These are phyloP conservation scores for Barbatosphaeria neglecta DNA, from an alignment of 495 filamentous ascomycete genomes.

Conservation along the genomic window DNA sequence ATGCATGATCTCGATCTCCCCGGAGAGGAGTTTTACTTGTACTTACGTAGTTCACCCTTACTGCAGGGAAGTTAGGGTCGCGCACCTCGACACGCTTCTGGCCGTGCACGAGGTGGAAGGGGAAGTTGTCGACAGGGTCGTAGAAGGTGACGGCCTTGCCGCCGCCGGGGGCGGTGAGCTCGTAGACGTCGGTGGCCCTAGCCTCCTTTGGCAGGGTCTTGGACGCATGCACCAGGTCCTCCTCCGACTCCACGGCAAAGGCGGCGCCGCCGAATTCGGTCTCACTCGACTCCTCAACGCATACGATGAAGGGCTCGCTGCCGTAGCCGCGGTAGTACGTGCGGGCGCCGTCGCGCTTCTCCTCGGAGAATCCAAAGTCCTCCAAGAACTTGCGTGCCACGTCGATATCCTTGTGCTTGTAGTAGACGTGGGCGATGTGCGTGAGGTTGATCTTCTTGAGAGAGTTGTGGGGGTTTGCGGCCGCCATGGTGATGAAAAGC, in stretches of 20 bases:
- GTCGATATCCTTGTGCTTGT: slow-evolving; percentile 40
- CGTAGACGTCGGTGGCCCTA: slow-evolving; percentile 34
- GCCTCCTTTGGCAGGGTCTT: slow-evolving; percentile 28
- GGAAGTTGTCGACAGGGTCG: slow-evolving; percentile 48
- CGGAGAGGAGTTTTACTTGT: background rate
- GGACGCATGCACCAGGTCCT: slow-evolving; percentile 39
- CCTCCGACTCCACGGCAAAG: slow-evolving; percentile 44
- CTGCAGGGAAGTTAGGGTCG: slow-evolving; percentile 27
- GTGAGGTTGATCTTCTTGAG: slow-evolving; percentile 37
- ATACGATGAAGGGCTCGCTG: slow-evolving; percentile 46
- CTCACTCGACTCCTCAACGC: slow-evolving; percentile 33
- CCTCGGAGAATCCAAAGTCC: slow-evolving; percentile 47
- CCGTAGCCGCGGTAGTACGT: slow-evolving; percentile 52
- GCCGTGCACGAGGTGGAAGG: slow-evolving; percentile 47
- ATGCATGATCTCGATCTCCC: background rate
- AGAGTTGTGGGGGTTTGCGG: slow-evolving; percentile 11
- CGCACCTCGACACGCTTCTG: slow-evolving; percentile 27
- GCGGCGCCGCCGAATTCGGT: slow-evolving; percentile 41
- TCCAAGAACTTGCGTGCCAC: slow-evolving; percentile 35
- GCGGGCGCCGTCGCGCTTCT: slow-evolving; percentile 29
- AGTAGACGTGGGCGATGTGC: slow-evolving; percentile 46
- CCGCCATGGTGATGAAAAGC: slow-evolving; percentile 10
- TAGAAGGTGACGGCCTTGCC: slow-evolving; percentile 45
- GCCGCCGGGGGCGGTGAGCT: slow-evolving; percentile 44
- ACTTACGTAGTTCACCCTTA: slow-evolving; percentile 32